These are phyloP conservation scores for Pseudogymnoascus sp. DNA, from an alignment of 2,329 filamentous ascomycete species.

Conservation along the genomic window DNA sequence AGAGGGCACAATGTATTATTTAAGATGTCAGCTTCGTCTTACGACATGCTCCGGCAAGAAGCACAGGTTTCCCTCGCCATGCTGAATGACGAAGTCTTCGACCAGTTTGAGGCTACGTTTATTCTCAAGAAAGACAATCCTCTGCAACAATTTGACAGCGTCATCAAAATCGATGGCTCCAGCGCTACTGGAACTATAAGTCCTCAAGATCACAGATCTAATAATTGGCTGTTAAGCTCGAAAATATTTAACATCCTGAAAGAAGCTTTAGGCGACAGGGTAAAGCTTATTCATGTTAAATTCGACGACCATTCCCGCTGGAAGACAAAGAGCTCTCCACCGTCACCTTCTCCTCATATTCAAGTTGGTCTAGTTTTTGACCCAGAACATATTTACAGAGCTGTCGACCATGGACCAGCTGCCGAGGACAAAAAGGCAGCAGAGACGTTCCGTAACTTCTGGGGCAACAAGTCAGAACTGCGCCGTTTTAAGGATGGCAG, in stretches of 20 bases:
- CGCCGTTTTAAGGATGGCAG: conserved; percentile 92
- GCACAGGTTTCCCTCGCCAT: conserved; percentile 66
- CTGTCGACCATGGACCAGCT: conserved; percentile 79
- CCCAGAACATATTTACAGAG: conserved; percentile 59
- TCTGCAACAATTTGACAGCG: conserved; percentile 47
- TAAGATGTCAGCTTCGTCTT: conserved; percentile 87
- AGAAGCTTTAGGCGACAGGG: conserved; percentile 67
- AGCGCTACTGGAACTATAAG: background rate
- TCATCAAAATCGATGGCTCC: conserved; percentile 28
- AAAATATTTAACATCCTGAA: conserved; percentile 57
- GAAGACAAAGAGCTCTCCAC: conserved; percentile 35
- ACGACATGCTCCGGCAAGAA: conserved; percentile 61
- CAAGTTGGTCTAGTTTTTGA: conserved; percentile 65
- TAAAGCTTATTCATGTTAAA: conserved; percentile 56
- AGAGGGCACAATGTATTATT: conserved; percentile 74
- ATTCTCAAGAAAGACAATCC: conserved; percentile 53
- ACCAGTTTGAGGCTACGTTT: conserved; percentile 81
- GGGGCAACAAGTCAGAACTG: conserved; percentile 89
- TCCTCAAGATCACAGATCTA: conserved; percentile 22
- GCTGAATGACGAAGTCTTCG: conserved; percentile 61
- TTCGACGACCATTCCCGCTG: conserved; percentile 34
- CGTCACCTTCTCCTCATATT: conserved; percentile 33
- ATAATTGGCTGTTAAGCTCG: conserved; percentile 33
- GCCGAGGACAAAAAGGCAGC: conserved; percentile 81
- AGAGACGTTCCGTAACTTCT: conserved; percentile 76